Base-by-base conservation (phyloP, 805 yeast species). In the Yarrowia hollandica region DNA sequence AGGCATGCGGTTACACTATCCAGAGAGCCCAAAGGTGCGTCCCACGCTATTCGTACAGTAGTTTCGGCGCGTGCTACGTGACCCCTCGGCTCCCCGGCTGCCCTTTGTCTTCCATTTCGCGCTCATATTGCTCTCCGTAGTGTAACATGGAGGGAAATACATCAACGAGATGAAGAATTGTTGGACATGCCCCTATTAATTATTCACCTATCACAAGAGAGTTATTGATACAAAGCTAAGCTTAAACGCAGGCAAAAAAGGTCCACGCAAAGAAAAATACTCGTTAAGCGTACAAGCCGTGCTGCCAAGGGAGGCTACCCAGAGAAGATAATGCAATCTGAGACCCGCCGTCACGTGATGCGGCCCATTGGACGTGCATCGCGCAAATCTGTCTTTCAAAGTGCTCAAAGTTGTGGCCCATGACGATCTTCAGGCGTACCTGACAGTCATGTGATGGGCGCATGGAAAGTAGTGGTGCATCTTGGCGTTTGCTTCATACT, bases 401-500 rank as follows among this genome's bases (percentile, higher is more conserved):
- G 18, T 10, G 23, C 25, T 23, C 30, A 3, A 11, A 41, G 33
- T 41, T 41, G 8, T 6, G 10, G 15, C 23, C 30, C 16, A 25
- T 8, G 52, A 19, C 35, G 35, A 44, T 44, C 52, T 28, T 44
- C 52, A 28, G 52, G 23, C 25, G 52, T 44, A 28, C 52, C 52
- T 44, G 52, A 44, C 52, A 10, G 52, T 44, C 52, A 44, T 44
- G 52, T 44, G 35, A 44, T 16, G 35, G 21, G 25, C 50, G 46
- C 52, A 44, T 25, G 16, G 48, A 14, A 30, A 30, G 14, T 7
- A 30, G 16, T 3, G 16, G 34, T 12, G 16, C 33, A 4, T 18
- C 23, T 41, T 26, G 33, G 23, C 46, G 22, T 21, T 14, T n/a
- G 28, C 8, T n/a, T 1, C 18, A 19, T 38, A 21, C 23, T 19